Percentiles rank a stretch among this genome's conserved stretches.
Conservation (phyloP, 306 rosid genomes). For the Dryas drummondii region DNA sequence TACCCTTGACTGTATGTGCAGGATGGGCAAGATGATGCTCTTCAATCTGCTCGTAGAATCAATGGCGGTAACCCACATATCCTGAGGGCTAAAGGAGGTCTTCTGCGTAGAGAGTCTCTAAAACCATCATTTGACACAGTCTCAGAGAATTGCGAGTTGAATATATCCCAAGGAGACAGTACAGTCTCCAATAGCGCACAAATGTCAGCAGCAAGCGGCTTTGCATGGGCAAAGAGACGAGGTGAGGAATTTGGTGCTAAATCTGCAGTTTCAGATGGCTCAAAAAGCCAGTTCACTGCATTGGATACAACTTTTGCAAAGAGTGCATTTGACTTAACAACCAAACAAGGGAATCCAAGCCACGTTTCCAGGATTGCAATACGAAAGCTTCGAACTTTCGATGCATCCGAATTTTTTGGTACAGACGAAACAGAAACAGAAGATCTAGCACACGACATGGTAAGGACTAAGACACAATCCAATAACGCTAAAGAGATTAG, state of each 20-base stretch:
- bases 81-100: conserved; percentile 37
- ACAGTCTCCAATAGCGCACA: conserved; percentile 49
- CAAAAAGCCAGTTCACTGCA: conserved; percentile 82
- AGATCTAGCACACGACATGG: conserved; percentile 32
- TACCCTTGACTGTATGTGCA: conserved; percentile 17
- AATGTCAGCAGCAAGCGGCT: conserved; percentile 55
- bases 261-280: conserved; percentile 78
- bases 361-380: conserved; percentile 8
- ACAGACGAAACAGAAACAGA: background rate
- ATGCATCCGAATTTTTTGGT: conserved; percentile 33
- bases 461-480: conserved; percentile 6
- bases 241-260: conserved; percentile 44
- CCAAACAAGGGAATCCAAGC: conserved; percentile 31
- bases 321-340: conserved; percentile 40
- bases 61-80: conserved; percentile 32
- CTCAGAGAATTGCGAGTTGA: conserved; percentile 51
- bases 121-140: conserved; percentile 46
- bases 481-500: no score
- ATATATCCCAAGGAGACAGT: conserved; percentile 38
- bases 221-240: conserved; percentile 68
- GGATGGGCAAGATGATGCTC: conserved; percentile 39
- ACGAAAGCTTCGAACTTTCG: conserved; percentile 46
- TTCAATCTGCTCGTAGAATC: conserved; percentile 32
- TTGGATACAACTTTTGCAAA: conserved; percentile 76
- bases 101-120: conserved; percentile 32